A percentile compares a stretch with the other conserved stretches of the same genome.
Evolutionary conservation across 2,329 filamentous ascomycete genomes (phyloP).

Genomic region (Claviceps maximensis): DNA sequence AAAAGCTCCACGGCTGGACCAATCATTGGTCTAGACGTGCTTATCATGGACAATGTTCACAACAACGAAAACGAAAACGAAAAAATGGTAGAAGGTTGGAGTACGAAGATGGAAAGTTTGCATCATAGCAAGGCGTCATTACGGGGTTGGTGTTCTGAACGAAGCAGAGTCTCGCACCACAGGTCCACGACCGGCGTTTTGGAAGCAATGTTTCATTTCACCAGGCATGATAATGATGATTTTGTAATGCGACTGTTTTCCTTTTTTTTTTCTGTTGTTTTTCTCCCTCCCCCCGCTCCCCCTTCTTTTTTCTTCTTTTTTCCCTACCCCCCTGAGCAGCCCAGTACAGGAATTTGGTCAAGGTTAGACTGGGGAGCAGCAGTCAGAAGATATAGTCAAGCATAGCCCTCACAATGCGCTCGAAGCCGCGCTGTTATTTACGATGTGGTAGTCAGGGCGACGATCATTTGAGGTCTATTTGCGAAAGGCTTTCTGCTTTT

Average conservation of each 20-base stretch:
- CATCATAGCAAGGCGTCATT: not conserved
- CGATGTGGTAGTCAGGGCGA: not conserved
- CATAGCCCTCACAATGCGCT: no score
- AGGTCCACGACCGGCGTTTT: conserved; percentile 2
- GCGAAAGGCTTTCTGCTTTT: not conserved
- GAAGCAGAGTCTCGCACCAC: not conserved
- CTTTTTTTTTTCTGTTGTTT: not conserved
- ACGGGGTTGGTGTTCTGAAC: not conserved
- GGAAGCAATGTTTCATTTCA: not conserved
- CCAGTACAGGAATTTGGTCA: no score
- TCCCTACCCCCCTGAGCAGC: no score
- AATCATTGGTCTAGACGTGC: conserved; percentile 9
- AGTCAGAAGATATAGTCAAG: no score
- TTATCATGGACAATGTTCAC: not conserved
- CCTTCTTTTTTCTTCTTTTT: no score
- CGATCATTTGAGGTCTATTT: not conserved
- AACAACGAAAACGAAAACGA: not conserved
- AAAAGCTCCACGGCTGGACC: conserved; percentile 11
- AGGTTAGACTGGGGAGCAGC: no score
- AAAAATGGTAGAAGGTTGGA: not conserved
- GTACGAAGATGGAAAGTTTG: not conserved
- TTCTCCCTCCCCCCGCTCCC: not conserved
- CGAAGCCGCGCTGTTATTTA: not conserved
- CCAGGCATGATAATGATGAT: not conserved
- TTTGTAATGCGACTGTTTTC: not conserved